phyloP scores from a whole-genome alignment of 208 protist genomes.

The Borovskyia barvae region DNA sequence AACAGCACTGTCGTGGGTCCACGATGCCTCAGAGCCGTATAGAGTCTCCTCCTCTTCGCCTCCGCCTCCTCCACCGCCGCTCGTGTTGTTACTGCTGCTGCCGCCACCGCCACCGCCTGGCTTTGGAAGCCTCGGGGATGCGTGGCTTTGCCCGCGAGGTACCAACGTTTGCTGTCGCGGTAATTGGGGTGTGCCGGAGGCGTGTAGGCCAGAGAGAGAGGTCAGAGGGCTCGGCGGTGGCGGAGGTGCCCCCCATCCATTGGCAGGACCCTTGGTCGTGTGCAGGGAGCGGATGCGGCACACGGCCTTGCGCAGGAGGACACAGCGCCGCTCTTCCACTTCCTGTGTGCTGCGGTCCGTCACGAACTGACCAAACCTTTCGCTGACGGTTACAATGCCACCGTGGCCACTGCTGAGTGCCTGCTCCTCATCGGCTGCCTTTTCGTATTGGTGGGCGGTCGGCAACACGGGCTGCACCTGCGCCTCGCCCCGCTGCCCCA shows the following conservation, averaged over 20 bases:
- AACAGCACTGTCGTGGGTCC: not conserved
- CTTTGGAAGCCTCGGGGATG: too few relatives aligned
- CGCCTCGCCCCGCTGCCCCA: constrained; percentile 21
- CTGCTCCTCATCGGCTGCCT: not conserved
- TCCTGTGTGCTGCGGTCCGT: not conserved
- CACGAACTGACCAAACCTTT: too few relatives aligned
- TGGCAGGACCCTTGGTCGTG: not conserved
- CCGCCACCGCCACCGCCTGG: not conserved
- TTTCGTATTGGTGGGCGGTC: constrained; percentile 14
- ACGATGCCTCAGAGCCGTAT: not conserved
- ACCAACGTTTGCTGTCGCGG: too few relatives aligned
- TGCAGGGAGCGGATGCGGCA: constrained; percentile 7
- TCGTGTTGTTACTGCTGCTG: not conserved
- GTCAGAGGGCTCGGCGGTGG: not conserved
- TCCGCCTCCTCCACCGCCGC: not conserved
- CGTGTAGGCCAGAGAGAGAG: not conserved
- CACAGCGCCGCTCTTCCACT: constrained; percentile 1
- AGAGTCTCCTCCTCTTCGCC: not conserved
- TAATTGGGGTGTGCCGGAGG: too few relatives aligned
- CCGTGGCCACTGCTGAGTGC: not conserved
- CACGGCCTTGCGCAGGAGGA: constrained; percentile 2
- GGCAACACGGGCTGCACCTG: constrained; percentile 21
- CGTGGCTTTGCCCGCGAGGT: too few relatives aligned
- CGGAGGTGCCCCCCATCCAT: not conserved
- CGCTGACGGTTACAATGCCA: not conserved